Conservation (phyloP, 176 grass and related monocot species). For the Otatea glauca region DNA sequence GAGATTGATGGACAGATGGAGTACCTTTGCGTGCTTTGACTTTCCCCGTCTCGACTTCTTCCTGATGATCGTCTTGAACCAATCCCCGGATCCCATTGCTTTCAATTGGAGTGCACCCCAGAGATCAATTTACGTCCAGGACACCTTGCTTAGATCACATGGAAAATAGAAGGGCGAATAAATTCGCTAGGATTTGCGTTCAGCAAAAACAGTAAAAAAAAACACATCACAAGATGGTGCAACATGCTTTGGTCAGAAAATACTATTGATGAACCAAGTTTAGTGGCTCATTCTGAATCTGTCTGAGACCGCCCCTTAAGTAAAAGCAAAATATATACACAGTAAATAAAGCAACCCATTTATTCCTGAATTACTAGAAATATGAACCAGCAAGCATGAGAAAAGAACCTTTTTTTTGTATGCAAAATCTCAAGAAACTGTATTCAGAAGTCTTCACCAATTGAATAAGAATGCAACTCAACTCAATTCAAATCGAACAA, state of each 20-base stretch:
- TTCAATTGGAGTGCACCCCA: slow-evolving; percentile 24
- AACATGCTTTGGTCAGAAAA: slow-evolving; percentile 17
- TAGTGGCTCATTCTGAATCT: slow-evolving; percentile 24
- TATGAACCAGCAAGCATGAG: slow-evolving; percentile 14
- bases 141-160: slow-evolving; percentile 38
- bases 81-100: slow-evolving; percentile 85
- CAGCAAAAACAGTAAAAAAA: not conserved
- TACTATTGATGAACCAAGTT: slow-evolving; percentile 2
- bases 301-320: not conserved
- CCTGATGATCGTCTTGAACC: slow-evolving; percentile 91
- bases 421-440: slow-evolving; percentile 1
- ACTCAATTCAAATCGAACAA: not conserved
- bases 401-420: not conserved
- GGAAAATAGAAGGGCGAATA: slow-evolving; percentile 20
- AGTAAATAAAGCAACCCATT: not conserved
- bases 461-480: slow-evolving; percentile 8
- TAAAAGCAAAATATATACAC: not conserved
- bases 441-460: not conserved
- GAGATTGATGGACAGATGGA: not conserved
- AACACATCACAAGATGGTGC: slow-evolving; percentile 21
- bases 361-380: not conserved
- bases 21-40: slow-evolving; percentile 72
- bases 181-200: not conserved
- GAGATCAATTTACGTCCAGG: slow-evolving; percentile 37
- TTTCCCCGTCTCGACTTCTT: slow-evolving; percentile 69